A percentile compares a stretch with the other conserved stretches of the same genome.
These are phyloP conservation scores for Pichia pseudocactophila DNA, from an alignment of 805 yeast species.

Conservation along the genomic window DNA sequence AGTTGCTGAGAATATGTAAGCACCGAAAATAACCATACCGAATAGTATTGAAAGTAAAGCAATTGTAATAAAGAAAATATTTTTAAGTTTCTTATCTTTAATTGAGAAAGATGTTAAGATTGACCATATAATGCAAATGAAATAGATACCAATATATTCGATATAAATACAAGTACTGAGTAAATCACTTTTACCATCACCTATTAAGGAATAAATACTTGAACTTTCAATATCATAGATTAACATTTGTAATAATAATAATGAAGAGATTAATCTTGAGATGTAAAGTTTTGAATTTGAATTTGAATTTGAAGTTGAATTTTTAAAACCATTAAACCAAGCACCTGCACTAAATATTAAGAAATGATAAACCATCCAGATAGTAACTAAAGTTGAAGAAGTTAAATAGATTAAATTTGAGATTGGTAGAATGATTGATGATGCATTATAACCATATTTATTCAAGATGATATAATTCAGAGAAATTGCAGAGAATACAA, in stretches of 20 bases:
- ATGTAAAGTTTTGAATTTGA: constrained; percentile 9
- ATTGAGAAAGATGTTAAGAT: constrained; percentile 16
- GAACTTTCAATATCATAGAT: constrained; percentile 25
- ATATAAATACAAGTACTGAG: constrained; percentile 18
- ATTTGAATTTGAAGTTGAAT: constrained; percentile 6
- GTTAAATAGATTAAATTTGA: constrained; percentile 18
- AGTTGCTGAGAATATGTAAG: constrained; percentile 11
- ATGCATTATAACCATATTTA: constrained; percentile 20
- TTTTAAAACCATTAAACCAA: constrained; percentile 8
- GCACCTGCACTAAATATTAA: constrained; percentile 25
- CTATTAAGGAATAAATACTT: constrained; percentile 22
- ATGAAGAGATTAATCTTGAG: constrained; percentile 15
- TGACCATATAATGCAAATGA: constrained; percentile 14
- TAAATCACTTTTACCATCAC: constrained; percentile 15
- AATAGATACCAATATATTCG: constrained; percentile 16
- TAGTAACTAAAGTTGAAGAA: constrained; percentile 19
- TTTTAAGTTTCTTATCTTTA: constrained; percentile 13
- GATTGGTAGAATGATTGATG: constrained; percentile 15
- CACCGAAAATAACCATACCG: constrained; percentile 13
- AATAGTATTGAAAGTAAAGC: constrained; percentile 1
- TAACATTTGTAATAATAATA: constrained; percentile 21
- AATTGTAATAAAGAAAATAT: constrained; percentile 6
- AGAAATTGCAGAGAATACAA: constrained; percentile 16
- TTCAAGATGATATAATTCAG: constrained; percentile 17
- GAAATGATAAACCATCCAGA: constrained; percentile 27